Conservation (phyloP, 306 rosid genomes). For the Chamaecrista fasciculata region DNA sequence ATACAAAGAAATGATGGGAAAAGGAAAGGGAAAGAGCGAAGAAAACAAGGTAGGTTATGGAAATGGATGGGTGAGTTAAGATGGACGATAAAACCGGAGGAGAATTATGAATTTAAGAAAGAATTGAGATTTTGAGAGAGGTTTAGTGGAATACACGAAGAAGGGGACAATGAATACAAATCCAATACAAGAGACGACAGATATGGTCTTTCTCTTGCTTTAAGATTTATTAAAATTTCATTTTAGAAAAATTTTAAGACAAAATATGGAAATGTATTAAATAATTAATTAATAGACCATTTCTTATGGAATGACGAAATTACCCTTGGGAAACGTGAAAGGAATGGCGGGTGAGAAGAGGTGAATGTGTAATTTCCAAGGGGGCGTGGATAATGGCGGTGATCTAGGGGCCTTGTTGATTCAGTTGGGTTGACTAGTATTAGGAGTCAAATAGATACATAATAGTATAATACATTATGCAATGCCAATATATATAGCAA, state of each 20-base stretch:
- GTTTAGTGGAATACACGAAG: constrained; percentile 5
- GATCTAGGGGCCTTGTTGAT: not conserved
- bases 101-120: constrained; percentile 19
- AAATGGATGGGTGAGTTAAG: not conserved
- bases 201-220: not conserved
- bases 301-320: not conserved
- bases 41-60: not conserved
- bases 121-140: constrained; percentile 12
- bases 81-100: constrained; percentile 6
- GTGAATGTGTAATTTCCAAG: not conserved
- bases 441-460: not conserved
- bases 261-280: not conserved
- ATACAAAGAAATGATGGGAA: not conserved
- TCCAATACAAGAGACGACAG: constrained; percentile 1
- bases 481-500: too few species aligned
- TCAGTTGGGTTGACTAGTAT: constrained; percentile 15
- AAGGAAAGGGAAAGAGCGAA: not conserved
- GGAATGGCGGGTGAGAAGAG: not conserved
- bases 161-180: constrained; percentile 39
- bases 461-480: too few species aligned
- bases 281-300: not conserved
- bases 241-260: constrained; percentile 3
- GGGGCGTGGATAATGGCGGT: not conserved
- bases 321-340: not conserved
- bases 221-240: too few species aligned